Conservation (phyloP, 345 rosid species). For the Pistacia integerrima region DNA sequence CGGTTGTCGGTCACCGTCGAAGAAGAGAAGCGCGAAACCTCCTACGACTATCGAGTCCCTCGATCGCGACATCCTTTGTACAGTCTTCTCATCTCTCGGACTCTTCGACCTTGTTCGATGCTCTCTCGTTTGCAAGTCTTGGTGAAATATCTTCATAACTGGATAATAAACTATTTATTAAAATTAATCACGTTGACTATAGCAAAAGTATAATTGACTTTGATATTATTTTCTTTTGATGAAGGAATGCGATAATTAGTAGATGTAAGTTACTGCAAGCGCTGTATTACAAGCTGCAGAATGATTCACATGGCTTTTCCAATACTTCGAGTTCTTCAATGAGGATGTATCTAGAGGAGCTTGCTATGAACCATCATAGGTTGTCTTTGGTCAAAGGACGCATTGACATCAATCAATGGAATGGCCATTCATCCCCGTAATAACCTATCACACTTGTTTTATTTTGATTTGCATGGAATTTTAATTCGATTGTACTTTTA, state of each 20-base stretch:
- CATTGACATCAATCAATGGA: conserved; percentile 70
- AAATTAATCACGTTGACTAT: neutral
- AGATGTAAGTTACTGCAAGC: conserved; percentile 56
- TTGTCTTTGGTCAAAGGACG: conserved; percentile 47
- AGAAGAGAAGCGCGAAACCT: conserved; percentile 41
- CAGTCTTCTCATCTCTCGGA: conserved; percentile 72
- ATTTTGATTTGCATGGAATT: neutral
- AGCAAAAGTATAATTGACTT: neutral
- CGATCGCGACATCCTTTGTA: conserved; percentile 58
- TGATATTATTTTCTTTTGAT: conserved; percentile 9
- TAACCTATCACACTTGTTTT: neutral
- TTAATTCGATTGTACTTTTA: neutral
- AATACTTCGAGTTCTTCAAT: conserved; percentile 31
- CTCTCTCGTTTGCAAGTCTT: conserved; percentile 73
- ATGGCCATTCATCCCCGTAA: conserved; percentile 74
- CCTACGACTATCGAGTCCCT: conserved; percentile 43
- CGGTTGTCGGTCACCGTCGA: conserved; percentile 37
- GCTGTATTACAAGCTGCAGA: conserved; percentile 47
- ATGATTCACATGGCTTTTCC: conserved; percentile 16
- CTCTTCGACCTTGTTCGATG: conserved; percentile 79
- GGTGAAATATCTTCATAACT: conserved; percentile 36
- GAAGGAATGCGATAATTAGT: conserved; percentile 57
- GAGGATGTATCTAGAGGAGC: conserved; percentile 44
- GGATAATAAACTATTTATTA: neutral
- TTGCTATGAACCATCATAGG: conserved; percentile 71